These are phyloP conservation scores for Zizania palustris DNA, from an alignment of 202 grass and related monocot species.

Conservation along the genomic window DNA sequence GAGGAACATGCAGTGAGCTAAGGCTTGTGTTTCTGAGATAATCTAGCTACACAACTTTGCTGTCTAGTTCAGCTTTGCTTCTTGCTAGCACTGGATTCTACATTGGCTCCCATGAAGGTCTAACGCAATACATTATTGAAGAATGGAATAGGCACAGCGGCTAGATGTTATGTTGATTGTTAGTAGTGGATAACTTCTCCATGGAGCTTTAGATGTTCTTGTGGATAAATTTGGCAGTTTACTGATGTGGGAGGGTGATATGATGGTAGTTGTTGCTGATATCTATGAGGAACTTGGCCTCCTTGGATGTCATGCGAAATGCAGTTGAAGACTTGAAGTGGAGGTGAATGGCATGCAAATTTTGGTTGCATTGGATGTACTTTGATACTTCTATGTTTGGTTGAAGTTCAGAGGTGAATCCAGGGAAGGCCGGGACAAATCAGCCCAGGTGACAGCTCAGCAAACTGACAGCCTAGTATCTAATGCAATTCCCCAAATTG, in stretches of 20 bases:
- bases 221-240: neutral
- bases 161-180: neutral
- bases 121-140: constrained; percentile 3
- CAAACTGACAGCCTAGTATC: neutral
- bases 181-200: neutral
- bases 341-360: neutral
- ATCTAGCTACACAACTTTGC: neutral
- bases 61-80: neutral
- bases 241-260: neutral
- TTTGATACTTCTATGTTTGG: neutral
- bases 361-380: neutral
- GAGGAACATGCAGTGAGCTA: neutral
- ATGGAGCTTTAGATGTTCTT: neutral
- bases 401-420: neutral
- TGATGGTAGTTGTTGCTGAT: neutral
- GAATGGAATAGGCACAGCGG: neutral
- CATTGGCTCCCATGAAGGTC: neutral
- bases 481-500: neutral
- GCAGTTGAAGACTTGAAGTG: neutral
- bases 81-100: neutral
- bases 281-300: neutral
- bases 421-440: neutral
- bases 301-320: neutral
- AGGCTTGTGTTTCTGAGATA: neutral
- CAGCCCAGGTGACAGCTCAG: neutral